These are phyloP conservation scores for Linnemannia exigua DNA, from an alignment of 192 early-diverging fungal genomes.

Conservation along the genomic window DNA sequence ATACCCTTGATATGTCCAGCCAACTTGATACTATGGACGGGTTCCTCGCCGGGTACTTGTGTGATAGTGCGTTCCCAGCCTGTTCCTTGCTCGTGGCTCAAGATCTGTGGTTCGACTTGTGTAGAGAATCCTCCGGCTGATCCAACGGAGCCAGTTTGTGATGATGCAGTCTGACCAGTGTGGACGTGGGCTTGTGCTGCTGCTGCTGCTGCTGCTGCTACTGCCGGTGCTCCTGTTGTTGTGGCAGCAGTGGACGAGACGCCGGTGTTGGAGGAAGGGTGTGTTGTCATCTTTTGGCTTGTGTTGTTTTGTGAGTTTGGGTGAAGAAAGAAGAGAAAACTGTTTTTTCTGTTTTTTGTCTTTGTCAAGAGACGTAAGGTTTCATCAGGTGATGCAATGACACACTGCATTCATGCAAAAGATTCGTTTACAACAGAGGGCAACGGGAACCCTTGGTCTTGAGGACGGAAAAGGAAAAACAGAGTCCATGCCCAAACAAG, in stretches of 20 bases:
- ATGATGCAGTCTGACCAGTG: no score
- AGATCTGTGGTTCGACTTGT: background rate
- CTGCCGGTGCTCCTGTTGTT: background rate
- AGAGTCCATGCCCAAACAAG: background rate
- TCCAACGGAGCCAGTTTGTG: background rate
- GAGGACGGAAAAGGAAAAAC: background rate
- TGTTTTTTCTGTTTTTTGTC: no score
- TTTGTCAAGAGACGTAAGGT: background rate
- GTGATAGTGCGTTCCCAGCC: background rate
- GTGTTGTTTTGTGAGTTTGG: background rate
- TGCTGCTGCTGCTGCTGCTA: background rate
- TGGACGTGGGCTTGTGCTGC: background rate
- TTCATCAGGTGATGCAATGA: background rate
- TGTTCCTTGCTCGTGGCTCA: background rate
- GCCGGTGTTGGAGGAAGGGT: background rate
- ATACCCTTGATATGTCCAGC: slow-evolving; percentile 51
- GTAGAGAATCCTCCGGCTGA: background rate
- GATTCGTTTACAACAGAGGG: background rate
- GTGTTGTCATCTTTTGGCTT: background rate
- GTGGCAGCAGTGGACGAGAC: background rate
- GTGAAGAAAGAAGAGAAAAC: background rate
- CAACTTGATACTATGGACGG: slow-evolving; percentile 38
- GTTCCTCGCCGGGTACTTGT: slow-evolving; percentile 12
- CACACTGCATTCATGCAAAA: background rate
- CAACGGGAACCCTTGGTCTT: background rate